phyloP scores from a whole-genome alignment of 2,329 filamentous ascomycete species.

The Fusarium sp. region DNA sequence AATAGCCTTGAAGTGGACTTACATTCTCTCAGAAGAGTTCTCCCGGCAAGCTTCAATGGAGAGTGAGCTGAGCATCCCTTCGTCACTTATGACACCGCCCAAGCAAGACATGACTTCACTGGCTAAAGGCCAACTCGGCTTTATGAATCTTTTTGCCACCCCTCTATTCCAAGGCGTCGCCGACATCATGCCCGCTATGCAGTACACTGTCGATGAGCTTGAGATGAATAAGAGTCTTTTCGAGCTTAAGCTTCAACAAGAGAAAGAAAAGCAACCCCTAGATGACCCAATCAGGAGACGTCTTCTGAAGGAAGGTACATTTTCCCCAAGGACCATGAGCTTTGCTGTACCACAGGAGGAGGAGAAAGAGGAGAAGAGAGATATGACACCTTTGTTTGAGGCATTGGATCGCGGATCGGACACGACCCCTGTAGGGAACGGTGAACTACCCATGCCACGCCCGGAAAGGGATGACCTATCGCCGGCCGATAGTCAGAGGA shows the following conservation, averaged over 20 bases:
- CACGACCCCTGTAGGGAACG: slow-evolving; percentile 32
- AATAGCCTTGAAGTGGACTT: slow-evolving; percentile 88
- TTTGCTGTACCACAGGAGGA: slow-evolving; percentile 47
- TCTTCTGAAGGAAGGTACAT: slow-evolving; percentile 52
- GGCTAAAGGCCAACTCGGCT: slow-evolving; percentile 88
- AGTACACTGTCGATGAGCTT: slow-evolving; percentile 85
- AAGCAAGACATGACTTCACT: slow-evolving; percentile 85
- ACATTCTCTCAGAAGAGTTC: slow-evolving; percentile 95
- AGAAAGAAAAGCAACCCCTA: slow-evolving; percentile 59
- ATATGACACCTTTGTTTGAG: slow-evolving; percentile 25
- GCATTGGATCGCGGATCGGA: slow-evolving; percentile 32
- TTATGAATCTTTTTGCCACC: slow-evolving; percentile 95
- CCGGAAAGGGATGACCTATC: slow-evolving; percentile 42
- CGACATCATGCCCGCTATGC: slow-evolving; percentile 85
- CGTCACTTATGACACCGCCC: slow-evolving; percentile 86
- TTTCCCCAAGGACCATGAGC: slow-evolving; percentile 58
- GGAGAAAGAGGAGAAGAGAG: slow-evolving; percentile 41
- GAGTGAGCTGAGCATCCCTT: slow-evolving; percentile 83
- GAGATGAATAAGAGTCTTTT: slow-evolving; percentile 80
- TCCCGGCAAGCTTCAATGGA: slow-evolving; percentile 94
- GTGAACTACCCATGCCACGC: slow-evolving; percentile 37
- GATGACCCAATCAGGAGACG: slow-evolving; percentile 52
- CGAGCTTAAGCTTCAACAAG: slow-evolving; percentile 72
- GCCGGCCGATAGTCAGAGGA: slow-evolving; percentile 42
- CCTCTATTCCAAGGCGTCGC: slow-evolving; percentile 90